Evolutionary conservation across 148 eudicot genomes (phyloP).

Genomic region (Agrostemma githago): DNA sequence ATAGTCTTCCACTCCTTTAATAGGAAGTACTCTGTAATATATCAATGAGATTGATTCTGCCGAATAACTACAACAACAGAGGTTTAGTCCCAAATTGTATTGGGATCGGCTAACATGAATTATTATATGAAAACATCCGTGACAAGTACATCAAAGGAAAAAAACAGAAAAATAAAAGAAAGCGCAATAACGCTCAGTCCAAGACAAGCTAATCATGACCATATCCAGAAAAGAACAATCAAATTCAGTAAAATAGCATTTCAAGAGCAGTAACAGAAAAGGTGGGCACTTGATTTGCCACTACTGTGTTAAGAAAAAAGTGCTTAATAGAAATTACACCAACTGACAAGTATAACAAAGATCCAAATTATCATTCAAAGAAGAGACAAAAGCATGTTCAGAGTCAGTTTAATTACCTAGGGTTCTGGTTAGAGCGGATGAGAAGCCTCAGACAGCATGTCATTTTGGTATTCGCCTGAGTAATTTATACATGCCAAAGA

Average conservation of each 20-base stretch:
- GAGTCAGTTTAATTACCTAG: slow-evolving; percentile 21
- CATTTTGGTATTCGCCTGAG: slow-evolving; percentile 53
- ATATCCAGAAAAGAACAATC: neutral
- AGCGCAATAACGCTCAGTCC: neutral
- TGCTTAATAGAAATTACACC: neutral
- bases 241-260: neutral
- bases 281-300: neutral
- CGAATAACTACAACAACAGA: neutral
- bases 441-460: slow-evolving; percentile 14
- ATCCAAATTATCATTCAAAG: neutral
- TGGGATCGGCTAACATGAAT: neutral
- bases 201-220: neutral
- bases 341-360: neutral
- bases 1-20: neutral
- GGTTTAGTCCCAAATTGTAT: neutral
- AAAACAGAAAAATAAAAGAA: neutral
- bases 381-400: slow-evolving; percentile 9
- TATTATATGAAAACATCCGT: neutral
- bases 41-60: neutral
- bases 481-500: slow-evolving; percentile 79
- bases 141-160: neutral
- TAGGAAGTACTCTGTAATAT: neutral
- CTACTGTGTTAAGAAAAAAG: neutral
- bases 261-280: neutral
- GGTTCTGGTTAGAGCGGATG: slow-evolving; percentile 13